Percentiles rank a stretch among this genome's conserved stretches.
These are phyloP conservation scores for Pterulicium gracile DNA, from an alignment of 1,284 basidiomycete species.

Conservation along the genomic window DNA sequence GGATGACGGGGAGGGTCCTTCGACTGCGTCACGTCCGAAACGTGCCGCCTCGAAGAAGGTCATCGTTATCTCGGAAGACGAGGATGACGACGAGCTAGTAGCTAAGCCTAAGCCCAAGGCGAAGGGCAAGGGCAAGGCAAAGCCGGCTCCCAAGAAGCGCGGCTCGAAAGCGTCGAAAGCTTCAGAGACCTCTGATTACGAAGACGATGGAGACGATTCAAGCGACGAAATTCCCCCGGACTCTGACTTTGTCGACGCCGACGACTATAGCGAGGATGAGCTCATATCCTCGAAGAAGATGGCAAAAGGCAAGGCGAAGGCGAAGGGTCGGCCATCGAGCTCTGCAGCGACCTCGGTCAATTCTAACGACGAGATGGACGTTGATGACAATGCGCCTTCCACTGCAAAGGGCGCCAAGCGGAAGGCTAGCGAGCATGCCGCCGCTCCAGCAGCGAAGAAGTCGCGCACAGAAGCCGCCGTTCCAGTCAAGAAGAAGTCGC, in stretches of 20 bases:
- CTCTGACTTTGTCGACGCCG: slow-evolving; percentile 10
- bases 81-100: slow-evolving; percentile 11
- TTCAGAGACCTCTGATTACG: slow-evolving; percentile 10
- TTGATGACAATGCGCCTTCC: background rate
- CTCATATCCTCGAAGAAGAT: background rate
- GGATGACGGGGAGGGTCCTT: slow-evolving; percentile 11
- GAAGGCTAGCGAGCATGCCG: slow-evolving; percentile 32
- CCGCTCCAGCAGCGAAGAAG: slow-evolving; percentile 44
- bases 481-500: slow-evolving; percentile 28
- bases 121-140: slow-evolving; percentile 18
- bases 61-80: slow-evolving; percentile 8
- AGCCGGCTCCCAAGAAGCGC: slow-evolving; percentile 10
- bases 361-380: background rate
- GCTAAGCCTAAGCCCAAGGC: slow-evolving; percentile 9
- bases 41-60: background rate
- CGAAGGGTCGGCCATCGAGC: background rate
- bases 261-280: slow-evolving; percentile 9
- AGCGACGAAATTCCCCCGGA: slow-evolving; percentile 9
- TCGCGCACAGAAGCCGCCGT: slow-evolving; percentile 8
- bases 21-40: background rate
- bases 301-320: background rate
- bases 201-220: slow-evolving; percentile 9
- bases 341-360: background rate
- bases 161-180: slow-evolving; percentile 12
- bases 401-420: slow-evolving; percentile 23